Conservation (phyloP, 805 yeast species). For the Myxozyma mucilagina region DNA sequence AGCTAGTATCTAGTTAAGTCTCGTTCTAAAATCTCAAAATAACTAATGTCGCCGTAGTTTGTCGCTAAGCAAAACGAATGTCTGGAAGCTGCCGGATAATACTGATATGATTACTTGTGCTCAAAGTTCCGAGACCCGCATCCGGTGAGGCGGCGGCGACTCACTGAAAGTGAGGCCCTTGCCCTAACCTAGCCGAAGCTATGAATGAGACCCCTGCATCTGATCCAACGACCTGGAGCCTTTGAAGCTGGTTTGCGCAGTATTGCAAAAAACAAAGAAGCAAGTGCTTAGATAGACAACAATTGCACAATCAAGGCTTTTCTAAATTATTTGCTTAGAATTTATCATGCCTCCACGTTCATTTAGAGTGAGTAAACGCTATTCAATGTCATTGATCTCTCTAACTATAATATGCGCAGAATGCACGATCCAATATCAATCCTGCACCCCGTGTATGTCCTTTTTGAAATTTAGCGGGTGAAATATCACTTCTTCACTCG, state of each 20-base stretch:
- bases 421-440: constrained; percentile 5
- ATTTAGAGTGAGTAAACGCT: not conserved
- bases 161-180: not conserved
- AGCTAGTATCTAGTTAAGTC: not conserved
- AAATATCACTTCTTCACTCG: not conserved
- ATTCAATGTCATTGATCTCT: not conserved
- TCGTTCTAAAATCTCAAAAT: not conserved
- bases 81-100: not conserved
- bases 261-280: too few species aligned
- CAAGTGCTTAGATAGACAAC: too few species aligned
- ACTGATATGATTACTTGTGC: not conserved
- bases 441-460: constrained; percentile 20
- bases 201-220: too few species aligned
- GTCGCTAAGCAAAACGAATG: too few species aligned
- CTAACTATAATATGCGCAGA: not conserved
- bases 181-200: not conserved
- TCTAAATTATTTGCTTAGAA: too few species aligned
- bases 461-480: not conserved
- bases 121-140: constrained; percentile 11
- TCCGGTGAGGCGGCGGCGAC: constrained; percentile 9
- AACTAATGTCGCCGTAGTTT: too few species aligned
- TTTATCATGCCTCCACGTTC: constrained; percentile 4
- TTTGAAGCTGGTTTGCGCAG: too few species aligned
- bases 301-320: too few species aligned
- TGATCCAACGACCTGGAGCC: too few species aligned